Evolutionary conservation across 768 basidiomycete species (phyloP).

Genomic region (Termitomyces sp.): DNA sequence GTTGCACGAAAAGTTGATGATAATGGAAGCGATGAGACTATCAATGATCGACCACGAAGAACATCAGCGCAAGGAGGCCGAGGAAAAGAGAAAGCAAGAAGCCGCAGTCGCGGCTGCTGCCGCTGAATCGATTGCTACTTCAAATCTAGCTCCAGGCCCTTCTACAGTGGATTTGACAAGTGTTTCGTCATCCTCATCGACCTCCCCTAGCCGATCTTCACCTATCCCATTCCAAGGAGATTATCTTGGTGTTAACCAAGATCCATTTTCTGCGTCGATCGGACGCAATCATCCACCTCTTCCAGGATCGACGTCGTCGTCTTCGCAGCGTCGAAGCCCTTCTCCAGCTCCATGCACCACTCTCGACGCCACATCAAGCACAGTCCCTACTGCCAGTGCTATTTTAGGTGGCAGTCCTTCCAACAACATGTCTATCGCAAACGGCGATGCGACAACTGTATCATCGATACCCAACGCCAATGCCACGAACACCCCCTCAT

Average conservation of each 20-base stretch:
- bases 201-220: constrained; percentile 16
- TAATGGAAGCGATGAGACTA: constrained; percentile 98
- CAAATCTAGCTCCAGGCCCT: constrained; percentile 27
- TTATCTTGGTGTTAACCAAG: constrained; percentile 22
- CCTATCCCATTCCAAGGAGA: constrained; percentile 23
- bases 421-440: constrained; percentile 7
- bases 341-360: constrained; percentile 43
- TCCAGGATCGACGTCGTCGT: constrained; percentile 22
- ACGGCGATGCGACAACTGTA: constrained; percentile 10
- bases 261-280: constrained; percentile 27
- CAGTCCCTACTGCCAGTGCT: constrained; percentile 45
- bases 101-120: constrained; percentile 31
- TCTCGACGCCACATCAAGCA: constrained; percentile 40
- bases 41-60: constrained; percentile 95
- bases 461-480: constrained; percentile 23
- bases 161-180: constrained; percentile 27
- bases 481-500: constrained; percentile 1
- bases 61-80: constrained; percentile 75
- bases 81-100: constrained; percentile 55
- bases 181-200: constrained; percentile 24
- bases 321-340: constrained; percentile 31
- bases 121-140: constrained; percentile 19
- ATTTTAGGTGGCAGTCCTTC: constrained; percentile 27
- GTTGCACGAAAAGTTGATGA: constrained; percentile 68
- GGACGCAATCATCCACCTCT: constrained; percentile 38